A percentile compares a stretch with the other conserved stretches of the same genome.
These are phyloP conservation scores for Arachnopeziza araneosa DNA, from an alignment of 2,329 filamentous ascomycete genomes.

Conservation along the genomic window DNA sequence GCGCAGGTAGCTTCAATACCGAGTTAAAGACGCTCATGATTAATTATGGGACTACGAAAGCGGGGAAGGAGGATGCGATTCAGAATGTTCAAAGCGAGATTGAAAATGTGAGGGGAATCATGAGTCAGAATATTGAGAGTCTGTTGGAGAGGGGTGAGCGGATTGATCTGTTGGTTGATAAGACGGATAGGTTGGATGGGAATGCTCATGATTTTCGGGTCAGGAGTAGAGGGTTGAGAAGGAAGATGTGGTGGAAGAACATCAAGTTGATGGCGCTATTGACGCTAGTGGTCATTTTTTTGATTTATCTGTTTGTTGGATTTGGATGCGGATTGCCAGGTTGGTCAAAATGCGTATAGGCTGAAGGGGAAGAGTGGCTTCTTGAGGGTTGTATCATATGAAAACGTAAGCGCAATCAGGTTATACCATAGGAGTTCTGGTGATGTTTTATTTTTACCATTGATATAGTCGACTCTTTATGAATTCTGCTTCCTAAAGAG, in stretches of 20 bases:
- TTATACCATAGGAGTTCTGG: slow-evolving; percentile 6
- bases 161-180: slow-evolving; percentile 90
- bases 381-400: background rate
- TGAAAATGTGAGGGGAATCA: slow-evolving; percentile 85
- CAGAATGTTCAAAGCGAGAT: slow-evolving; percentile 82
- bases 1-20: slow-evolving; percentile 80
- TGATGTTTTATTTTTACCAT: background rate
- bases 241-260: slow-evolving; percentile 99
- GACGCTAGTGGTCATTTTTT: slow-evolving; percentile 63
- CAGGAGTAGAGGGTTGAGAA: slow-evolving; percentile 75
- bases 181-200: slow-evolving; percentile 87
- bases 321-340: slow-evolving; percentile 67
- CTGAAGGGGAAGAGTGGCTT: slow-evolving; percentile 2
- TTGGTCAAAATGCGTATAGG: slow-evolving; percentile 32
- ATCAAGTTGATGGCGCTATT: slow-evolving; percentile 85
- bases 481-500: background rate
- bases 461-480: background rate
- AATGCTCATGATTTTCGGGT: slow-evolving; percentile 88
- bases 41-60: slow-evolving; percentile 74
- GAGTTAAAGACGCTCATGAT: slow-evolving; percentile 73
- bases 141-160: slow-evolving; percentile 86
- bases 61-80: slow-evolving; percentile 74
- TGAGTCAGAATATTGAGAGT: slow-evolving; percentile 92
- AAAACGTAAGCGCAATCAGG: background rate
- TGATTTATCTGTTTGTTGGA: slow-evolving; percentile 66